Percentiles rank a stretch among this genome's conserved stretches.
phyloP scores from a whole-genome alignment of 176 grass and related monocot genomes.

The Rhynchospora tenuis region DNA sequence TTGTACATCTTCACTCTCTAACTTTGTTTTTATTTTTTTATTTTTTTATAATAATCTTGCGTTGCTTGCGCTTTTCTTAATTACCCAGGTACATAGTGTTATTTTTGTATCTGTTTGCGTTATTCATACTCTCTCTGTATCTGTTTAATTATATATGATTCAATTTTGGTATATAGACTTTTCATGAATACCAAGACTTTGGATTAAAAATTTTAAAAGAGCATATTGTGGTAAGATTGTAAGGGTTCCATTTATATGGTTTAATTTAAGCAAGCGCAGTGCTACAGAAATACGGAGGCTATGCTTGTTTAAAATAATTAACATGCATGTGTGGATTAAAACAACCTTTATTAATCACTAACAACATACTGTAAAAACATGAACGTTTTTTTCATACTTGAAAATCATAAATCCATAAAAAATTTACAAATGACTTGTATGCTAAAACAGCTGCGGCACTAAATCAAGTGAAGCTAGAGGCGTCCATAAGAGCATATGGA shows the following conservation, averaged over 20 bases:
- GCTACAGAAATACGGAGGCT: not conserved
- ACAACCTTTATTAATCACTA: not conserved
- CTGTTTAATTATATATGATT: not conserved
- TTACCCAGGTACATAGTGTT: not conserved
- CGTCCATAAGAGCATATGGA: conserved; percentile 38
- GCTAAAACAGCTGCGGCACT: conserved; percentile 41
- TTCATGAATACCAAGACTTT: not conserved
- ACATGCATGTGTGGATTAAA: not conserved
- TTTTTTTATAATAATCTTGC: not conserved
- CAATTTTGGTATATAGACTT: not conserved
- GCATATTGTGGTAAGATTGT: not conserved
- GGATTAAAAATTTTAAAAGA: not conserved
- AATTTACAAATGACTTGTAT: conserved; percentile 1
- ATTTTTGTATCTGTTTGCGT: not conserved
- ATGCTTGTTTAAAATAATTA: not conserved
- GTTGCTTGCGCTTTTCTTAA: not conserved
- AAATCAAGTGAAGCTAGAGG: conserved; percentile 59
- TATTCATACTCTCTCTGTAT: not conserved
- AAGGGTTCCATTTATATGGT: not conserved
- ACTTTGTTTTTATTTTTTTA: not conserved
- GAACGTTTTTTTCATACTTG: not conserved
- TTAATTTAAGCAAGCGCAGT: not conserved
- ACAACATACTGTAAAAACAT: not conserved
- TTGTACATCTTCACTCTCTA: not conserved
- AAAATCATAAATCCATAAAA: not conserved